Evolutionary conservation across 208 protist species (phyloP).

Genomic region (Angomonas deanei): DNA sequence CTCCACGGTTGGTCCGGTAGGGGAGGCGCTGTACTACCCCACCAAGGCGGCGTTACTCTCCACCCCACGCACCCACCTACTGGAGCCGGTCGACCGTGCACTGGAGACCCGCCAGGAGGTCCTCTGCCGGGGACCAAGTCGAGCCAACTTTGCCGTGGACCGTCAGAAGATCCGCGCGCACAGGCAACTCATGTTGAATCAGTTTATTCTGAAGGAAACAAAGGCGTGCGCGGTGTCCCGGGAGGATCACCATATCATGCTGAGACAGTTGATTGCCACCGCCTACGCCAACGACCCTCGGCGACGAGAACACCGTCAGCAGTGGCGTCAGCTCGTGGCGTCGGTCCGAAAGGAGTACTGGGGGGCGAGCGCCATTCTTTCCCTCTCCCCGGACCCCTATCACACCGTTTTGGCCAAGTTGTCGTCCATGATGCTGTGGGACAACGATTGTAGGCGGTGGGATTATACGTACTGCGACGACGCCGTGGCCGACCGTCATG

Average conservation of each 20-base stretch:
- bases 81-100: neutral
- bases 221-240: slow-evolving; percentile 44
- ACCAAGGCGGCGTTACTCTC: neutral
- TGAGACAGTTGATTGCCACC: slow-evolving; percentile 62
- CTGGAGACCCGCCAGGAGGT: slow-evolving; percentile 3
- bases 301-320: slow-evolving; percentile 39
- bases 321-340: slow-evolving; percentile 65
- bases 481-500: slow-evolving; percentile 44
- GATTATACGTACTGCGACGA: slow-evolving; percentile 55
- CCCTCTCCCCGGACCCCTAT: slow-evolving; percentile 80
- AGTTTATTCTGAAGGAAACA: slow-evolving; percentile 58
- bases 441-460: slow-evolving; percentile 48
- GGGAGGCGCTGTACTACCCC: neutral
- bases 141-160: slow-evolving; percentile 38
- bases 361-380: slow-evolving; percentile 69
- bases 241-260: slow-evolving; percentile 82
- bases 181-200: slow-evolving; percentile 65
- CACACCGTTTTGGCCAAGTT: slow-evolving; percentile 71
- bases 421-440: slow-evolving; percentile 88
- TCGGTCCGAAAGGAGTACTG: slow-evolving; percentile 75
- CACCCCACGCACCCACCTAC: too few species aligned
- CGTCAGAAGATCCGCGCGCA: slow-evolving; percentile 42
- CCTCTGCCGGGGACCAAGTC: slow-evolving; percentile 38
- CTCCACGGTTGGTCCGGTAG: slow-evolving; percentile 5
- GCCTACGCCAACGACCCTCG: slow-evolving; percentile 64